Conservation (phyloP, 148 eudicot genomes). For the Cornus suecica region DNA sequence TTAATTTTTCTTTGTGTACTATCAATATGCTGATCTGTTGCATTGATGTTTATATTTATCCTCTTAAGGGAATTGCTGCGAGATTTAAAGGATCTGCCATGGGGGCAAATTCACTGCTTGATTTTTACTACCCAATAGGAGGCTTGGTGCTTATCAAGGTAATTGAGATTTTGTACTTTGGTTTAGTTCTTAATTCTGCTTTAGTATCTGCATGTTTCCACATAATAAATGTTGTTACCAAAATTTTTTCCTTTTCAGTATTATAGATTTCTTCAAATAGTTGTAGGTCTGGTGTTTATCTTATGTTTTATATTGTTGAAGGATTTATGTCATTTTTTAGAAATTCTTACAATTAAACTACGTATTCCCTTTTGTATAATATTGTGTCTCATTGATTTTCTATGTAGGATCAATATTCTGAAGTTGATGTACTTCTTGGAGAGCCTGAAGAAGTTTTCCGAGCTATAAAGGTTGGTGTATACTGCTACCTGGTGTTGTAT, state of each 20-base stretch:
- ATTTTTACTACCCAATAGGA: constrained; percentile 71
- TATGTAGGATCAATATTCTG: constrained; percentile 62
- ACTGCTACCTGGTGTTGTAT: not conserved
- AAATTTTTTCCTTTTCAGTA: not conserved
- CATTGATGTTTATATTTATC: constrained; percentile 1
- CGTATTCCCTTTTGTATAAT: not conserved
- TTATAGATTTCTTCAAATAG: not conserved
- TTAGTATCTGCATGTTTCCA: not conserved
- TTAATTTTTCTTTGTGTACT: constrained; percentile 1
- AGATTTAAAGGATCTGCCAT: constrained; percentile 56
- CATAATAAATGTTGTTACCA: not conserved
- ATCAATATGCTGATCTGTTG: not conserved
- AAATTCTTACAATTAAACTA: not conserved
- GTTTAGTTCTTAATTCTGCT: constrained; percentile 4
- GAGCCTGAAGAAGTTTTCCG: constrained; percentile 69
- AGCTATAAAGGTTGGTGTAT: constrained; percentile 64
- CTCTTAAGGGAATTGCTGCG: constrained; percentile 47
- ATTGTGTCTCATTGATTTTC: constrained; percentile 5
- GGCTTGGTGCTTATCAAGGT: constrained; percentile 75
- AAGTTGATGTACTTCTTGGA: constrained; percentile 51
- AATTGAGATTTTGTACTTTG: constrained; percentile 1
- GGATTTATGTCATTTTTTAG: not conserved
- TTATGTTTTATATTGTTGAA: not conserved
- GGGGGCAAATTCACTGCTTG: constrained; percentile 57
- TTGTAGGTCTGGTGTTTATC: not conserved